Percentiles rank a stretch among this genome's conserved stretches.
Conservation (phyloP, 441 rosid genomes). For the Kokia cookei region DNA sequence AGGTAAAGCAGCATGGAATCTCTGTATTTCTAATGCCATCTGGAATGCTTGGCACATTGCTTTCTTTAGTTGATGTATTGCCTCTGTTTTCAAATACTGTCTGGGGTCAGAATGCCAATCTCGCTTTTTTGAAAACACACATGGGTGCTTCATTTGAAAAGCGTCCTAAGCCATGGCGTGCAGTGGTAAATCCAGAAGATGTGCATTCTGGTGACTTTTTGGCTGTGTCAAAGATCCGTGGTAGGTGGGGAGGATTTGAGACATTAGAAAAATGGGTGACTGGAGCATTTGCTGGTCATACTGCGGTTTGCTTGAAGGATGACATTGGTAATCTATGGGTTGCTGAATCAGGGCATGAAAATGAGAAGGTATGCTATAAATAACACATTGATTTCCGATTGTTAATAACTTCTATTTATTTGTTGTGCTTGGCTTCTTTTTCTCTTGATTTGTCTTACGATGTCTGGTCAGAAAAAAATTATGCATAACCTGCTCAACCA, state of each 20-base stretch:
- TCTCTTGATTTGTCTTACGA: background rate
- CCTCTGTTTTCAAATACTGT: conserved; percentile 76
- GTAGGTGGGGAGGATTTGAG: conserved; percentile 99
- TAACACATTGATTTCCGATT: background rate
- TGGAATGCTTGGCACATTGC: conserved; percentile 86
- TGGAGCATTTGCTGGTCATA: conserved; percentile 97
- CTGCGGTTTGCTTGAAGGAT: conserved; percentile 96
- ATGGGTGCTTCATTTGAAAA: conserved; percentile 86
- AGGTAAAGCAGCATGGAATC: conserved; percentile 87
- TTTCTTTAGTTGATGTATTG: conserved; percentile 67
- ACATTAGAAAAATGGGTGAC: conserved; percentile 98
- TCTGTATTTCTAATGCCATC: conserved; percentile 93
- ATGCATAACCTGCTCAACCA: background rate
- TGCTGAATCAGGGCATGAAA: conserved; percentile 98
- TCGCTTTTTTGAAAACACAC: conserved; percentile 69
- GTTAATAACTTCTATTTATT: background rate
- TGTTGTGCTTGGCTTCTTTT: background rate
- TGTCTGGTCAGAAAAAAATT: background rate
- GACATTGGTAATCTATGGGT: conserved; percentile 87
- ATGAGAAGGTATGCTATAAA: conserved; percentile 59
- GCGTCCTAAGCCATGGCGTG: conserved; percentile 72
- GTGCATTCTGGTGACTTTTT: conserved; percentile 86
- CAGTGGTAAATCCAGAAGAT: conserved; percentile 56
- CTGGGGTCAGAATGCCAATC: conserved; percentile 89
- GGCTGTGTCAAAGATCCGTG: conserved; percentile 89